Evolutionary conservation across 2,329 filamentous ascomycete species (phyloP), one percentile per base, ranked within the genome.

Genomic region (Ophiostoma sp.): DNA sequence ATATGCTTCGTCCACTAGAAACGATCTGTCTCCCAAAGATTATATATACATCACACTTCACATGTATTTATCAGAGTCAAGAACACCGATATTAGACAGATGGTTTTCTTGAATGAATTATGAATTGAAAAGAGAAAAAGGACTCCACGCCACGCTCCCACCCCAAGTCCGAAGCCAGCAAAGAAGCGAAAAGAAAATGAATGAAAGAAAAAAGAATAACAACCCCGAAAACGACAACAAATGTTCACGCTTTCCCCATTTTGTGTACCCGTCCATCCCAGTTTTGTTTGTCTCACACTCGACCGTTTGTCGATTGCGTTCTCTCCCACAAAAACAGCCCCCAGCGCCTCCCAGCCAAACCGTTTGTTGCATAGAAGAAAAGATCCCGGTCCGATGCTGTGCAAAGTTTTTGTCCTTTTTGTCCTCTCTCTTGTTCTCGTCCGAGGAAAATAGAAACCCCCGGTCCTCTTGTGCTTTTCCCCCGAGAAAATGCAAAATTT

Each of bases 81-180:
- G 8, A 36, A 36, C 4, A 36, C 33, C 42, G 15, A 19, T n/a
- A 4, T 4, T 48, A 19, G 15, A 48, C 3, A 19, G 12, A 48
- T 19, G 12, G 39, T 3, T 19, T 48, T 48, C 11, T 19, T 48
- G 15, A 48, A 48, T 48, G 15, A 19, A 48, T 19, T 48, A 19
- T 48, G 42, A 48, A 19, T 39, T 57, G 73, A 73, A 75, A 76
- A 68, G 42, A 69, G 69, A 72, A 42, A 69, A 68, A 69, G 52
- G 64, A 64, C 72, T 73, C 72, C 72, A 71, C 75, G 74, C 75
- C 73, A 68, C 75, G 73, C 75, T 52, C 73, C 69, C 70, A 48
- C 72, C 73, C 72, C 15, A 63, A 68, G 68, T 31, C 70, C 73
- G 22, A 59, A 74, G 70, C 64, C 73, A 69, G 71, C 69, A 72